Percentiles rank a stretch among this genome's conserved stretches.
phyloP scores from a whole-genome alignment of 1,139 yeast genomes.

The Kurtzmaniella quercitrusa region DNA sequence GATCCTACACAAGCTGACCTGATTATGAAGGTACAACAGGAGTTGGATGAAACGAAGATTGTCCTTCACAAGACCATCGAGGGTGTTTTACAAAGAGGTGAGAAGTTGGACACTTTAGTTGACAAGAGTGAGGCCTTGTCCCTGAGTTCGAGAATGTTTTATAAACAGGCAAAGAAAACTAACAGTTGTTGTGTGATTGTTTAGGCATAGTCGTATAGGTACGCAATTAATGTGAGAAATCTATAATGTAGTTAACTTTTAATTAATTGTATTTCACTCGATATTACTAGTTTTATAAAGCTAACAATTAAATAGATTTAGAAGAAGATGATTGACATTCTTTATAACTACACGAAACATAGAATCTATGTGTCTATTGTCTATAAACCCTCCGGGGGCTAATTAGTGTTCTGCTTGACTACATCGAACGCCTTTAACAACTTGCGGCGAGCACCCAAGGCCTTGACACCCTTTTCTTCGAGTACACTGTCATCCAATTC shows the following conservation, averaged over 20 bases:
- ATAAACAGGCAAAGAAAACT: slow-evolving; percentile 96
- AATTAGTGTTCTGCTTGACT: slow-evolving; percentile 39
- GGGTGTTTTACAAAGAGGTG: slow-evolving; percentile 92
- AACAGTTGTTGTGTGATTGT: slow-evolving; percentile 90
- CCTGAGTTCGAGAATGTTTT: slow-evolving; percentile 86
- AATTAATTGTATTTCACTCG: too few relatives aligned
- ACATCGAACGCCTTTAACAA: slow-evolving; percentile 86
- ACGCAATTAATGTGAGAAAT: not conserved
- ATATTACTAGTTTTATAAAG: too few relatives aligned
- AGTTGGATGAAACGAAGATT: slow-evolving; percentile 94
- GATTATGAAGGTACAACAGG: slow-evolving; percentile 95
- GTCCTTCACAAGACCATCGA: slow-evolving; percentile 95
- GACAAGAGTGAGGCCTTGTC: slow-evolving; percentile 94
- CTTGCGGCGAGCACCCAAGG: slow-evolving; percentile 93
- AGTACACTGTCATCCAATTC: slow-evolving; percentile 65
- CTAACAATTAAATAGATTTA: too few relatives aligned
- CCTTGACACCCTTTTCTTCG: slow-evolving; percentile 79
- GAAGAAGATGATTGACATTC: too few relatives aligned
- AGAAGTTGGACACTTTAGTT: slow-evolving; percentile 87
- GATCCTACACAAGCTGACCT: slow-evolving; percentile 98
- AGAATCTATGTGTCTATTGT: slow-evolving; percentile 2
- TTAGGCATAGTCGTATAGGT: slow-evolving; percentile 21
- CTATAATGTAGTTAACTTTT: too few relatives aligned
- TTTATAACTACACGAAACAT: too few relatives aligned
- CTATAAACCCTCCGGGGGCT: slow-evolving; percentile 6